Evolutionary conservation across 345 rosid species (phyloP).

Genomic region (Eucalyptus polyanthemos): DNA sequence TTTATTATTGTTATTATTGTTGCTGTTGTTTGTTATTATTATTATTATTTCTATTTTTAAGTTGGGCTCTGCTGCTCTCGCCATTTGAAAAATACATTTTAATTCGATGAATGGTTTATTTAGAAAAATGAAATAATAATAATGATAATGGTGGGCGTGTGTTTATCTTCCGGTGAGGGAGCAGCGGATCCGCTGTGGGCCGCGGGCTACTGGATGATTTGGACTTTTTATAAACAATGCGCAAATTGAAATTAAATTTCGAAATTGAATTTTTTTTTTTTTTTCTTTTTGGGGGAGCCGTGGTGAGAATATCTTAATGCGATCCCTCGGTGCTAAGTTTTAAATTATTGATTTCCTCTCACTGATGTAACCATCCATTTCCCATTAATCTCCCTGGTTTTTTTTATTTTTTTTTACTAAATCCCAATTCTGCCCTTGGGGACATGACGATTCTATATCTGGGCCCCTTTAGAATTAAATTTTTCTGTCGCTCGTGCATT

Average conservation of each 20-base stretch:
- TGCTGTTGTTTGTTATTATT: too few relatives aligned
- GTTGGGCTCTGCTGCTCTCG: not conserved
- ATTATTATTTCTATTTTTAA: not conserved
- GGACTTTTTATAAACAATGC: not conserved
- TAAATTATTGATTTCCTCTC: not conserved
- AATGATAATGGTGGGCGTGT: not conserved
- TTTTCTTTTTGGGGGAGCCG: not conserved
- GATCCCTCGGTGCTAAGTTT: not conserved
- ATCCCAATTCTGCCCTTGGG: not conserved
- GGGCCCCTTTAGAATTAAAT: not conserved
- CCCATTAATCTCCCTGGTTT: not conserved
- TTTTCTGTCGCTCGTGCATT: not conserved
- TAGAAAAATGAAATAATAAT: not conserved
- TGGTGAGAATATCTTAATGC: not conserved
- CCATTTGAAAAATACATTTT: not conserved
- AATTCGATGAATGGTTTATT: not conserved
- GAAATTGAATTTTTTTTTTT: not conserved
- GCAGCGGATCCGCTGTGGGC: not conserved
- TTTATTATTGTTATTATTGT: too few relatives aligned
- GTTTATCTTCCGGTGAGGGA: not conserved
- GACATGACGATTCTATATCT: not conserved
- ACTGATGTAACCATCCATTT: not conserved
- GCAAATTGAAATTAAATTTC: not conserved
- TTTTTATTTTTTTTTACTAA: not conserved
- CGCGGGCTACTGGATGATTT: not conserved